Evolutionary conservation across 2,329 filamentous ascomycete species (phyloP).

Genomic region (Pseudogymnoascus sp.): DNA sequence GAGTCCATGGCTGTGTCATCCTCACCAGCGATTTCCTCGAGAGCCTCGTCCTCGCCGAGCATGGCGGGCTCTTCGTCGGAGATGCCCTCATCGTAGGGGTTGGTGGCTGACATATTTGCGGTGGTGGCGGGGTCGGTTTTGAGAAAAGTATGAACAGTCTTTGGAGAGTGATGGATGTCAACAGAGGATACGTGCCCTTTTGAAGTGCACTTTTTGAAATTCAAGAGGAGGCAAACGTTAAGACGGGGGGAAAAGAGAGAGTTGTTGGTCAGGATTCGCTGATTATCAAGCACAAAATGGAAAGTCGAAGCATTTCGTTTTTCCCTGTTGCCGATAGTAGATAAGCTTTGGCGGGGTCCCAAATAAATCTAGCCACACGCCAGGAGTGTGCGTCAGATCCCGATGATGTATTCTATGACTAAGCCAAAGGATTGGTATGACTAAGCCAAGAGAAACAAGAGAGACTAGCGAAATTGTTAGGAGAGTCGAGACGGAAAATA

Average conservation of each 20-base stretch:
- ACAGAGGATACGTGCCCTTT: background rate
- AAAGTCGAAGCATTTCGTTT: background rate
- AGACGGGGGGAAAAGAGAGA: background rate
- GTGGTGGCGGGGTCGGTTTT: background rate
- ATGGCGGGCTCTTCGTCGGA: constrained; percentile 44
- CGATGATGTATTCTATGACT: background rate
- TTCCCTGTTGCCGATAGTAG: background rate
- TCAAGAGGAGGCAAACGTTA: background rate
- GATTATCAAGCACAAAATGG: background rate
- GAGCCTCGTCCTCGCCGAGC: constrained; percentile 67
- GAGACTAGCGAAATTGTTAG: background rate
- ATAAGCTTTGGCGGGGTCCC: background rate
- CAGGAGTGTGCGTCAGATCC: background rate
- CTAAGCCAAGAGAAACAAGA: background rate
- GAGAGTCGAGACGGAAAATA: background rate
- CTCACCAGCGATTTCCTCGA: constrained; percentile 61
- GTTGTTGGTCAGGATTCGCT: background rate
- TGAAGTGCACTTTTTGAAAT: background rate
- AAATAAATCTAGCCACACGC: background rate
- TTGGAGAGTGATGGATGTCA: background rate
- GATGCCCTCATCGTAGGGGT: constrained; percentile 45
- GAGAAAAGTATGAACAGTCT: background rate
- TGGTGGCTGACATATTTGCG: background rate
- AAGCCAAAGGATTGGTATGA: background rate
- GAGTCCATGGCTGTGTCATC: constrained; percentile 77